Evolutionary conservation across 2,329 filamentous ascomycete genomes (phyloP).

Genomic region (Exutisphaerella laricina): DNA sequence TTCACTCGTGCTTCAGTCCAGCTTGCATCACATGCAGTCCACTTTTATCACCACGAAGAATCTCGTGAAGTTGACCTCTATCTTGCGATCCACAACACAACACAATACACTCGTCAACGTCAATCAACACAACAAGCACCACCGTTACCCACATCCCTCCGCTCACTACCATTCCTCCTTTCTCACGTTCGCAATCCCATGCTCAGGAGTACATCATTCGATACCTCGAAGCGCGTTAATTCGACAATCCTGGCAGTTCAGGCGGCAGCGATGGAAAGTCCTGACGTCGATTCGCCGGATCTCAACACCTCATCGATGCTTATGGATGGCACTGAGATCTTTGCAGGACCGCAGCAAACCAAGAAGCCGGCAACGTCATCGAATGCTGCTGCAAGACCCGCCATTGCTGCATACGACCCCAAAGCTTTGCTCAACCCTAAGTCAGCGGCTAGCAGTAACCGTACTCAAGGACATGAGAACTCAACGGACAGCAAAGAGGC

Average conservation of each 20-base stretch:
- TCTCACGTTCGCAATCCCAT: too few species aligned
- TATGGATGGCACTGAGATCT: constrained; percentile 7
- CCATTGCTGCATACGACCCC: constrained; percentile 15
- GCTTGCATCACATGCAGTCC: constrained; percentile 9
- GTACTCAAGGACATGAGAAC: constrained; percentile 1
- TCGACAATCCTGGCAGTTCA: too few species aligned
- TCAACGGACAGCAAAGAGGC: background rate
- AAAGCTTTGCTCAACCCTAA: constrained; percentile 23
- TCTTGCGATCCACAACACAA: background rate
- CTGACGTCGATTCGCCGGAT: too few species aligned
- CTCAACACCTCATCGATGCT: background rate
- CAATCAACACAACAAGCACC: too few species aligned
- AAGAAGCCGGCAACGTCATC: constrained; percentile 20
- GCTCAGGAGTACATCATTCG: too few species aligned
- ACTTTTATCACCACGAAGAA: too few species aligned
- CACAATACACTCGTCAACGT: background rate
- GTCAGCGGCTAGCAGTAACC: constrained; percentile 10
- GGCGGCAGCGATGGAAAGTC: too few species aligned
- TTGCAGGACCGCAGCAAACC: constrained; percentile 28
- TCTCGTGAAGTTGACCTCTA: too few species aligned
- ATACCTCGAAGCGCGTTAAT: too few species aligned
- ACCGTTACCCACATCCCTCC: too few species aligned
- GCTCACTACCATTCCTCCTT: too few species aligned
- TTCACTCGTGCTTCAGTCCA: constrained; percentile 13
- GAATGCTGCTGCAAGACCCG: constrained; percentile 6